These are phyloP conservation scores for Crataegus laevigata DNA, from an alignment of 306 rosid genomes.

Conservation along the genomic window DNA sequence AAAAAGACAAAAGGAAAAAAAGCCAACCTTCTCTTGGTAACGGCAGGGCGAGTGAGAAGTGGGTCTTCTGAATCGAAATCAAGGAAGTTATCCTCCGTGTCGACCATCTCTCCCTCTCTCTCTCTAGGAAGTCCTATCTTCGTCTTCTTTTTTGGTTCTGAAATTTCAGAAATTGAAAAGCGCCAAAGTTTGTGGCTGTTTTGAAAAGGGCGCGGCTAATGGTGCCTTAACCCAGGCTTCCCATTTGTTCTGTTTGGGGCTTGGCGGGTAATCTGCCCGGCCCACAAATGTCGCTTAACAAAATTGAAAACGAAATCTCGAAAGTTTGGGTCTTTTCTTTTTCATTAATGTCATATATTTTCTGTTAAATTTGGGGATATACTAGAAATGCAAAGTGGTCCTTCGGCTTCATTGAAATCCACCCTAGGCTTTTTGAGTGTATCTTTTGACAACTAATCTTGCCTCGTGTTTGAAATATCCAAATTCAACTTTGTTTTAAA, in stretches of 20 bases:
- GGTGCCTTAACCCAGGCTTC: too few species aligned
- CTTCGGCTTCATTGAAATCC: too few species aligned
- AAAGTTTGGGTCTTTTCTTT: too few species aligned
- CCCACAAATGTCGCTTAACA: background rate
- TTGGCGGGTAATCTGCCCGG: background rate
- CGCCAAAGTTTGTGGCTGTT: conserved; percentile 9
- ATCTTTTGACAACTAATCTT: too few species aligned
- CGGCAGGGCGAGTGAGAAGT: conserved; percentile 25
- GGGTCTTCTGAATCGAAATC: conserved; percentile 69
- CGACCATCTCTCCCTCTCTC: background rate
- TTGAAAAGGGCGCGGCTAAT: background rate
- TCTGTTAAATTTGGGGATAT: too few species aligned
- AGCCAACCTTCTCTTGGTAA: conserved; percentile 46
- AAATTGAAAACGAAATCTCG: background rate
- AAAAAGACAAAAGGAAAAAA: background rate
- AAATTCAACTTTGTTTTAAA: background rate
- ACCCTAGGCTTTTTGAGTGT: too few species aligned
- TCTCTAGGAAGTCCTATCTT: background rate
- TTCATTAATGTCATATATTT: too few species aligned
- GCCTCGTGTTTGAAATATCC: too few species aligned
- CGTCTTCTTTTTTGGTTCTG: background rate
- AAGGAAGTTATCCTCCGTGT: conserved; percentile 38
- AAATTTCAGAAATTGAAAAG: background rate
- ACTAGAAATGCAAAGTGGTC: too few species aligned
- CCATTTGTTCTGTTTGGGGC: background rate